These are phyloP conservation scores for Austroboletus eburneus DNA, from an alignment of 768 basidiomycete genomes.

Conservation along the genomic window DNA sequence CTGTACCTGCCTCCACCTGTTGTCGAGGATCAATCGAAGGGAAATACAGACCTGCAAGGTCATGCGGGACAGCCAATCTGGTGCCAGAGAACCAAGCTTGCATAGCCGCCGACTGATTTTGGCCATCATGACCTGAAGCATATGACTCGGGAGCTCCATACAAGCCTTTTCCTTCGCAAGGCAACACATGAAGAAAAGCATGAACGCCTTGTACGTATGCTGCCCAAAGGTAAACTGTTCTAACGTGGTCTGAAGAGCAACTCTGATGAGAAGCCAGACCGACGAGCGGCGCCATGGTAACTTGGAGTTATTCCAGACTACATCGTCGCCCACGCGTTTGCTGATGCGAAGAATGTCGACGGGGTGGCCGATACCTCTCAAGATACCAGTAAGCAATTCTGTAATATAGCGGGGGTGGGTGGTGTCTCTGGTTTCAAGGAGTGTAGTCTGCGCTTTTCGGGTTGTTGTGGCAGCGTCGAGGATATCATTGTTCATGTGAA, in stretches of 20 bases:
- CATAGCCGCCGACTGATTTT: too few species aligned
- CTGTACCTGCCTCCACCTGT: background rate
- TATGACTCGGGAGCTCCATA: too few species aligned
- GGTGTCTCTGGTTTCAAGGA: constrained; percentile 8
- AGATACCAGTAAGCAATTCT: background rate
- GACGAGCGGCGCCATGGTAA: constrained; percentile 22
- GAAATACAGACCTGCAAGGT: too few species aligned
- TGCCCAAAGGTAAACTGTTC: background rate
- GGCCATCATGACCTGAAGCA: too few species aligned
- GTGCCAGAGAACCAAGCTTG: too few species aligned
- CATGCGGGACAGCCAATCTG: too few species aligned
- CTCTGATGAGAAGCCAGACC: background rate
- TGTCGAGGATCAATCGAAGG: too few species aligned
- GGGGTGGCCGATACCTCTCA: background rate
- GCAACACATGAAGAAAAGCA: background rate
- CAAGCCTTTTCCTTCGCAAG: too few species aligned
- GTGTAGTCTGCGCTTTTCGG: constrained; percentile 3
- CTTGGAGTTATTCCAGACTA: constrained; percentile 1
- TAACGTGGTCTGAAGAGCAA: background rate
- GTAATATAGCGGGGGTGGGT: background rate
- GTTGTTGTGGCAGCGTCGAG: constrained; percentile 1
- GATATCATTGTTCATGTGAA: background rate
- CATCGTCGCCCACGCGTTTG: constrained; percentile 7
- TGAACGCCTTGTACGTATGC: background rate
- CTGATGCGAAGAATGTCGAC: constrained; percentile 8